A percentile compares a stretch with the other conserved stretches of the same genome.
Conservation (phyloP, 495 filamentous ascomycete genomes). For the Penicillium malachiteum region DNA sequence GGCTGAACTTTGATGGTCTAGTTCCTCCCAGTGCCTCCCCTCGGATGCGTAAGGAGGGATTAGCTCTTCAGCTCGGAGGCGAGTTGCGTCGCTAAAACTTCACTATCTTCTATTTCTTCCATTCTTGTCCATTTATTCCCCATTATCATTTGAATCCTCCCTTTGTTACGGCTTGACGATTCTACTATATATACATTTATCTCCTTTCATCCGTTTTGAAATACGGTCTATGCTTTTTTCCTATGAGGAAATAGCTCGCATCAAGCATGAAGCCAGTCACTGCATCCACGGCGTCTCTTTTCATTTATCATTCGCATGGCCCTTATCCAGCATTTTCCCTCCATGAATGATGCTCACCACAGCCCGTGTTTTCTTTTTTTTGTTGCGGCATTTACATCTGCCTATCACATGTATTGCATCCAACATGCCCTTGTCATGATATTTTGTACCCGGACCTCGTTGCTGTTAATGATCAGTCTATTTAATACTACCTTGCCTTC, state of each 20-base stretch:
- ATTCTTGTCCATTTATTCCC: conserved; percentile 23
- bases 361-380: background rate
- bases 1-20: conserved; percentile 68
- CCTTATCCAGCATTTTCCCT: background rate
- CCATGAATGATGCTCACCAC: conserved; percentile 1
- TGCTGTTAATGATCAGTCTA: background rate
- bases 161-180: conserved; percentile 30
- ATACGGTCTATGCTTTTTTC: background rate
- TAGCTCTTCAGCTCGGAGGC: conserved; percentile 44
- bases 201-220: background rate
- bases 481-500: background rate
- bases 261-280: background rate
- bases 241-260: background rate
- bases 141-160: background rate
- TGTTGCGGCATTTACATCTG: background rate
- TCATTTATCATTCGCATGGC: background rate
- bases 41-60: conserved; percentile 30
- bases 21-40: conserved; percentile 50
- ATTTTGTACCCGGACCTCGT: background rate
- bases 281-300: conserved; percentile 4
- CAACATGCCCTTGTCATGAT: conserved; percentile 1
- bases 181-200: conserved; percentile 27
- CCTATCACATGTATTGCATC: background rate
- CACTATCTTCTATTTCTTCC: conserved; percentile 1
- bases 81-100: conserved; percentile 36